Evolutionary conservation across 2,329 filamentous ascomycete genomes (phyloP), one percentile per base, ranked within the genome.

Genomic region (Sordariomycetes sp.): DNA sequence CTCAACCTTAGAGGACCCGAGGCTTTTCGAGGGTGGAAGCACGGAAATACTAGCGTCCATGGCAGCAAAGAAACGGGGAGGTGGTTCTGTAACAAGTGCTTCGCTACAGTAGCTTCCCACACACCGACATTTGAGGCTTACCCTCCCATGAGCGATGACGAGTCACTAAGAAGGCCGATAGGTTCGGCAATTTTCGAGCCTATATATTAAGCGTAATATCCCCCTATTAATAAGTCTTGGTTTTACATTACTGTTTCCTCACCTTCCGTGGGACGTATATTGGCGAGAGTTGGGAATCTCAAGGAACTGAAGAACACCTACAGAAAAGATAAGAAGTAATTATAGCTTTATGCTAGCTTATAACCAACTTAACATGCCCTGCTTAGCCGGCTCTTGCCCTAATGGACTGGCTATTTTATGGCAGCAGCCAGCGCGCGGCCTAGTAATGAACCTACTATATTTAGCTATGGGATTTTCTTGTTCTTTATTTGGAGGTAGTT

Each of bases 11-110:
- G n/a, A 10, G 39, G 22, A 3, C 22, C 12, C 2, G 24, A 12
- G 24, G 42, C 48, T 12, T 56, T 56, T 20, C 32, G 17, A 15
- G 20, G 48, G 54, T 20, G 50, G 10, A 34, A 39, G 28, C 17
- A 13, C 17, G 54, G 50, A 3, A 22, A 53, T 10, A 51, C 50
- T 25, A 50, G 55, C 13, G 34, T 57, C 2, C 50, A 57, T 10
- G 55, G 55, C 8, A 52, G 39, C 17, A 50, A 57, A 15, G 55
- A 57, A 12, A 13, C 42, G 50, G 51, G 35, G 28, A 28, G 36
- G 36, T 57, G 55, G 55, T 57, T 57, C 32, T 57, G 55, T 48
- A 57, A 57, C 20, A 52, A 57, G 17, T 50, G 48, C 50, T 53
- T 57, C 34, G 55, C 55, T 1, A 50, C 55, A 5, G 51, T 53